Evolutionary conservation across 495 filamentous ascomycete species (phyloP), one percentile per base, ranked within the genome.

Genomic region (Recurvomyces mirabilis): DNA sequence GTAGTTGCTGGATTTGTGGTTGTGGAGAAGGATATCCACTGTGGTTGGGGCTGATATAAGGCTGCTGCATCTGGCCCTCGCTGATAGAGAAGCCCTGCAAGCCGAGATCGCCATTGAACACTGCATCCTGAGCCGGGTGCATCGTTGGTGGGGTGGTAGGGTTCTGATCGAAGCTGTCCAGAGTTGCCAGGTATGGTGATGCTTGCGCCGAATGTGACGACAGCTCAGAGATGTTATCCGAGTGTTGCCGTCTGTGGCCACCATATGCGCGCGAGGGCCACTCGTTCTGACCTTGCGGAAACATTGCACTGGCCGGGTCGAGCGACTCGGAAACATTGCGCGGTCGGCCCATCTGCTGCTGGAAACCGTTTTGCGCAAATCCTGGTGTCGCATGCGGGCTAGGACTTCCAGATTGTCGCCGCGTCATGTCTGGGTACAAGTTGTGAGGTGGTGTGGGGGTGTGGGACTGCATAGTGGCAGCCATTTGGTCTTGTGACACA

Each of bases 11-110:
- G 51, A 91, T 84, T 35, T 77, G 67, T 47, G 93, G 66, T 38
- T 77, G 77, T n/a, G 87, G 87, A 20, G 86, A 91, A 32, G 85
- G 80, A 49, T 84, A 82, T 11, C 87, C 87, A 55, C 83, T 91
- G 51, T 88, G 86, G 17, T 75, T 78, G 5, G 87, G 86, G 59
- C 84, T 91, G 36, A 71, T 70, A 24, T 43, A 49, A 21, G 19
- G 30, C 28, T 70, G 71, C 41, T 68, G 69, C 20, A 73, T 61
- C 43, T 75, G 73, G 33, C 74, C 68, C 38, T 93, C 89, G 10
- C 82, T 85, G 21, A 98, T 70, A 35, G 78, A 87, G 62, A 98
- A 94, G 26, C 73, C 74, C 44, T 77, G 77, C 43, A 94, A 78
- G 14, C 78, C 78, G 40, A 89, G 65, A 12, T 83, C 77, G 49